phyloP scores from a whole-genome alignment of 2,329 filamentous ascomycete species.

The Xylariaceae sp. region DNA sequence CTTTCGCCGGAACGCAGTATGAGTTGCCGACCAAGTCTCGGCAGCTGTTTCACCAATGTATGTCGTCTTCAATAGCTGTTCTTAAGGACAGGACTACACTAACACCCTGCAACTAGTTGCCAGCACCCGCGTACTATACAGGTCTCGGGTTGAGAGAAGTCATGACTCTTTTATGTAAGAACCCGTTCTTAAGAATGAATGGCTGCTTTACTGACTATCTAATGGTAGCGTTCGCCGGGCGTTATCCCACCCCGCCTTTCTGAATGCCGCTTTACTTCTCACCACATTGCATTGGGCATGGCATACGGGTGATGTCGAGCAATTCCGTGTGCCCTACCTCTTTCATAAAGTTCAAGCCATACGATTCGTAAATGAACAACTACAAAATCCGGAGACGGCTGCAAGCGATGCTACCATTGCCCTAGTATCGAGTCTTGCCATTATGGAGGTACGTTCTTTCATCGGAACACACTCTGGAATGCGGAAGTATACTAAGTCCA shows the following conservation, averaged over 20 bases:
- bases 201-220: constrained; percentile 3
- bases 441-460: constrained; percentile 37
- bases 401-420: constrained; percentile 41
- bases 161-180: constrained; percentile 33
- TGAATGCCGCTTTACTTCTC: constrained; percentile 43
- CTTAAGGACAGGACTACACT: constrained; percentile 5
- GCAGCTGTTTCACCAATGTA: constrained; percentile 36
- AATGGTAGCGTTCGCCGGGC: constrained; percentile 38
- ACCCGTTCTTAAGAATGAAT: background rate
- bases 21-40: constrained; percentile 33
- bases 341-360: constrained; percentile 46
- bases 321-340: constrained; percentile 42
- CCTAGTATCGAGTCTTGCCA: constrained; percentile 41
- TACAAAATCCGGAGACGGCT: constrained; percentile 35
- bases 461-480: background rate
- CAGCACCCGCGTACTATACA: constrained; percentile 39
- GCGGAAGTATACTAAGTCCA: constrained; percentile 11
- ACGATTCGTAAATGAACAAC: constrained; percentile 42
- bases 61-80: constrained; percentile 22
- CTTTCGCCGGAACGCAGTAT: constrained; percentile 28
- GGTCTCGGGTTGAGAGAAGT: constrained; percentile 36
- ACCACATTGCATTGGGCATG: constrained; percentile 45
- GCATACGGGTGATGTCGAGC: constrained; percentile 42
- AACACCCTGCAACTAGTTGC: constrained; percentile 31
- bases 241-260: constrained; percentile 42